A percentile compares a stretch with the other conserved stretches of the same genome.
phyloP scores from a whole-genome alignment of 768 basidiomycete species.

The Boletus subparvulus region DNA sequence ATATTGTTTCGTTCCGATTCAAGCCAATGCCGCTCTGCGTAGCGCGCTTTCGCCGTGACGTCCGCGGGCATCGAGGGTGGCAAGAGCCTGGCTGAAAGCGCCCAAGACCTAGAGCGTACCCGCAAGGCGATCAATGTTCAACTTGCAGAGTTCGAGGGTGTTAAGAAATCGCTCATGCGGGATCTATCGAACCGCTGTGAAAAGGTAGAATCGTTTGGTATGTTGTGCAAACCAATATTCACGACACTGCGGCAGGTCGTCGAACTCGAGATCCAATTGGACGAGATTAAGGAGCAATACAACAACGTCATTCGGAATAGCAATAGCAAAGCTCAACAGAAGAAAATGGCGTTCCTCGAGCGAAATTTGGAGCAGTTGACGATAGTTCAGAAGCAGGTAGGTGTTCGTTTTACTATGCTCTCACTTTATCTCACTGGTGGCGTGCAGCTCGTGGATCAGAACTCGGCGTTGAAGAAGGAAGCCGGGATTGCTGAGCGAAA shows the following conservation, averaged over 20 bases:
- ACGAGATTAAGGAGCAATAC: slow-evolving; percentile 98
- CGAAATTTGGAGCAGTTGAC: slow-evolving; percentile 95
- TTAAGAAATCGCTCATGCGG: slow-evolving; percentile 98
- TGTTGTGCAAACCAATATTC: slow-evolving; percentile 14
- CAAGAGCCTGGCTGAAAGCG: slow-evolving; percentile 94
- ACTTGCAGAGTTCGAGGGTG: slow-evolving; percentile 95
- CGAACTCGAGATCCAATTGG: slow-evolving; percentile 96
- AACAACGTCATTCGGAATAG: slow-evolving; percentile 98
- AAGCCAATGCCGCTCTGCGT: not conserved
- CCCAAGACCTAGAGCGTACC: slow-evolving; percentile 94
- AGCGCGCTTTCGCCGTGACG: slow-evolving; percentile 97
- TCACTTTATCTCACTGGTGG: slow-evolving; percentile 13
- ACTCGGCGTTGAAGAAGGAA: slow-evolving; percentile 95
- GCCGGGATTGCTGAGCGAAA: slow-evolving; percentile 96
- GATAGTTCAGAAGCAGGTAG: slow-evolving; percentile 93
- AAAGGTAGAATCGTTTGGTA: slow-evolving; percentile 59
- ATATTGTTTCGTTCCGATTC: slow-evolving; percentile 4
- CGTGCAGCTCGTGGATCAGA: slow-evolving; percentile 93
- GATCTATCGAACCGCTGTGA: slow-evolving; percentile 99
- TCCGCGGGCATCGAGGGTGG: slow-evolving; percentile 97
- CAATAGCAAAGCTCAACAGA: slow-evolving; percentile 97
- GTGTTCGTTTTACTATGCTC: slow-evolving; percentile 16
- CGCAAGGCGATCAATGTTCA: slow-evolving; percentile 98
- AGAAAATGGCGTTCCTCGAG: slow-evolving; percentile 99
- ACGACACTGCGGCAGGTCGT: slow-evolving; percentile 67